These are phyloP conservation scores for Apiospora kogelbergensis DNA, from an alignment of 2,329 filamentous ascomycete genomes.

Conservation along the genomic window DNA sequence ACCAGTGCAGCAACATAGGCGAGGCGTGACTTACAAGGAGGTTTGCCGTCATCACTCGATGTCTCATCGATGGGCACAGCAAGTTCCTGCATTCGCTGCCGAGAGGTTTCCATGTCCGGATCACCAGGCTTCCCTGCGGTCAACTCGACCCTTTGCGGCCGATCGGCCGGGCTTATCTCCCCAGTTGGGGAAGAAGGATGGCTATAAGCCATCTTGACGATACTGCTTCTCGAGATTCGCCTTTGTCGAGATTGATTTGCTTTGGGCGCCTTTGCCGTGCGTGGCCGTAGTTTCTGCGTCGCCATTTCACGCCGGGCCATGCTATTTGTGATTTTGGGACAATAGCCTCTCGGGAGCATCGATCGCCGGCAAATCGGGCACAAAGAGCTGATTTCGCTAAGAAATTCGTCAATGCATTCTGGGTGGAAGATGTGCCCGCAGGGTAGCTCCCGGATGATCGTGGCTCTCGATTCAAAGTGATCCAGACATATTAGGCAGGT, in stretches of 20 bases:
- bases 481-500: conserved; percentile 90
- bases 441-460: conserved; percentile 79
- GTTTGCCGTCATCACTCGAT: conserved; percentile 29
- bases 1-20: too few relatives aligned
- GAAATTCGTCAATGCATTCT: conserved; percentile 84
- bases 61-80: conserved; percentile 29
- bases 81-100: conserved; percentile 28
- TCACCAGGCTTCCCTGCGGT: conserved; percentile 13
- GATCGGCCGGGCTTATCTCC: conserved; percentile 18
- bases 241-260: not conserved
- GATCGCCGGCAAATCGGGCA: conserved; percentile 90
- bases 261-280: not conserved
- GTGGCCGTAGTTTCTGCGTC: conserved; percentile 58
- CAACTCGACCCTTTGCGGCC: conserved; percentile 21
- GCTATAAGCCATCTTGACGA: conserved; percentile 21
- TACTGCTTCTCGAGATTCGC: conserved; percentile 18
- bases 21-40: not conserved
- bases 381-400: conserved; percentile 75
- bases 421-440: conserved; percentile 94
- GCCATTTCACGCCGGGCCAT: conserved; percentile 84
- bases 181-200: conserved; percentile 19
- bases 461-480: conserved; percentile 67
- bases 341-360: conserved; percentile 69
- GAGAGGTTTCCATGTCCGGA: conserved; percentile 15
- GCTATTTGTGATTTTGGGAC: conserved; percentile 73